Evolutionary conservation across 345 rosid species (phyloP).

Genomic region (Lenwebbia sp.): DNA sequence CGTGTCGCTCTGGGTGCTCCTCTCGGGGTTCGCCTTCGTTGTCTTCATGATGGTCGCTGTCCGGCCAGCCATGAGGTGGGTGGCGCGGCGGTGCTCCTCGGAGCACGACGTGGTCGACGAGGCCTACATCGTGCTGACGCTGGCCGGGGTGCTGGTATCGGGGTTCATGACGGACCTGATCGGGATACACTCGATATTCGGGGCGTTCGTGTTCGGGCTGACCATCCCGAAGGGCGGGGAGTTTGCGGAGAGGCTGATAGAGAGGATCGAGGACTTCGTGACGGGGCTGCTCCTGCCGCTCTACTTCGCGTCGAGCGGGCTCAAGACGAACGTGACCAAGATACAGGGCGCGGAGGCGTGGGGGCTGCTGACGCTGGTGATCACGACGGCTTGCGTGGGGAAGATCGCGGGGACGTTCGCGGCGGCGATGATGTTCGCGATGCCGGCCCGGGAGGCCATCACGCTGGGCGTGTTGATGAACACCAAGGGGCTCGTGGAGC

Average conservation of each 20-base stretch:
- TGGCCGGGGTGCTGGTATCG: slow-evolving; percentile 67
- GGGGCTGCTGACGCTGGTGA: slow-evolving; percentile 63
- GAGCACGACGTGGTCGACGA: slow-evolving; percentile 49
- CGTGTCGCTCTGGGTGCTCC: slow-evolving; percentile 61
- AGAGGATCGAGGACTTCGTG: slow-evolving; percentile 81
- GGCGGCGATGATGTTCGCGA: slow-evolving; percentile 52
- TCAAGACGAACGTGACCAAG: slow-evolving; percentile 60
- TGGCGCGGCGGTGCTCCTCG: slow-evolving; percentile 43
- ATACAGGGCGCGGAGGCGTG: slow-evolving; percentile 51
- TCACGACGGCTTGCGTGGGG: slow-evolving; percentile 63
- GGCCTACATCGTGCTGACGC: slow-evolving; percentile 58
- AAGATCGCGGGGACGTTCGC: slow-evolving; percentile 67
- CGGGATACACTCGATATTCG: slow-evolving; percentile 81
- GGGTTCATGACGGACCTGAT: slow-evolving; percentile 64
- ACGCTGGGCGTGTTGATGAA: slow-evolving; percentile 81
- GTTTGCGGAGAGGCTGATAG: slow-evolving; percentile 60
- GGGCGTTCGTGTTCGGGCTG: slow-evolving; percentile 73
- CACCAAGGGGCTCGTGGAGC: slow-evolving; percentile 88
- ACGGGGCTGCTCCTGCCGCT: slow-evolving; percentile 74
- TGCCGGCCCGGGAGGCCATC: slow-evolving; percentile 68
- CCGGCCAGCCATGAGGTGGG: slow-evolving; percentile 73
- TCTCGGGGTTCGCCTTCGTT: slow-evolving; percentile 59
- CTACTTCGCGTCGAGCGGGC: slow-evolving; percentile 86
- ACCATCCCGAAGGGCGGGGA: slow-evolving; percentile 77
- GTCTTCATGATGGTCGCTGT: slow-evolving; percentile 43